Conservation (phyloP, 192 early-diverging fungal genomes). For the Spinellus fusiger region DNA sequence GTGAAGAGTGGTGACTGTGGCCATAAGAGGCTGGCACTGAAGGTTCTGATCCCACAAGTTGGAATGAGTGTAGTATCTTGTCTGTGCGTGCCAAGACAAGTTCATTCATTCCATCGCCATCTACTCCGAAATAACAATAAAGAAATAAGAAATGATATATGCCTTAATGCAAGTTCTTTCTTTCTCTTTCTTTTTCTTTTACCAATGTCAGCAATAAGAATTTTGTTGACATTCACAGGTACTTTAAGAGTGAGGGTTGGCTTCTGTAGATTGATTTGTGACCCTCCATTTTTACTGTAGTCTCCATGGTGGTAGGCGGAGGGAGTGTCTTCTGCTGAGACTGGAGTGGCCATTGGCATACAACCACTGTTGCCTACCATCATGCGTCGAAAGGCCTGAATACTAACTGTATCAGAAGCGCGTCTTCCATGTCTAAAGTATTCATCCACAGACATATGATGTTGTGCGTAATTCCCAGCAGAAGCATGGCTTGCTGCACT, state of each 20-base stretch:
- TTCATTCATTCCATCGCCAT: slow-evolving; percentile 50
- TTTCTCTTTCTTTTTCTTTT: neutral
- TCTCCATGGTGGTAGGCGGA: neutral
- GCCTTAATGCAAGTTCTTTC: neutral
- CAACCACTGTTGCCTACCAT: slow-evolving; percentile 8
- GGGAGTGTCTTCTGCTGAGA: neutral
- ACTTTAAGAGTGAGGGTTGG: slow-evolving; percentile 43
- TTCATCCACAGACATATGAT: slow-evolving; percentile 21
- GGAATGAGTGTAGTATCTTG: slow-evolving; percentile 46
- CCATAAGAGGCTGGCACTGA: neutral
- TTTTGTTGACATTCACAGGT: slow-evolving; percentile 52
- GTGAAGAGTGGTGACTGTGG: neutral
- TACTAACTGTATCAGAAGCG: slow-evolving; percentile 20
- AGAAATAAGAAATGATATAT: neutral
- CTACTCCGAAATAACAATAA: slow-evolving; percentile 16
- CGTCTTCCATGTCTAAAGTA: slow-evolving; percentile 19
- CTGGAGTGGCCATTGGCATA: neutral
- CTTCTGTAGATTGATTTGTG: slow-evolving; percentile 9
- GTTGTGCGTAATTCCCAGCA: neutral
- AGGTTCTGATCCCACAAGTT: slow-evolving; percentile 23
- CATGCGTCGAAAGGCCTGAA: slow-evolving; percentile 21
- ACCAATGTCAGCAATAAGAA: slow-evolving; percentile 54
- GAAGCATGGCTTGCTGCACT: neutral
- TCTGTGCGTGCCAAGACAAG: slow-evolving; percentile 52
- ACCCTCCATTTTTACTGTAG: neutral